These are phyloP conservation scores for Vicia sativa DNA, from an alignment of 306 rosid genomes.

Conservation along the genomic window DNA sequence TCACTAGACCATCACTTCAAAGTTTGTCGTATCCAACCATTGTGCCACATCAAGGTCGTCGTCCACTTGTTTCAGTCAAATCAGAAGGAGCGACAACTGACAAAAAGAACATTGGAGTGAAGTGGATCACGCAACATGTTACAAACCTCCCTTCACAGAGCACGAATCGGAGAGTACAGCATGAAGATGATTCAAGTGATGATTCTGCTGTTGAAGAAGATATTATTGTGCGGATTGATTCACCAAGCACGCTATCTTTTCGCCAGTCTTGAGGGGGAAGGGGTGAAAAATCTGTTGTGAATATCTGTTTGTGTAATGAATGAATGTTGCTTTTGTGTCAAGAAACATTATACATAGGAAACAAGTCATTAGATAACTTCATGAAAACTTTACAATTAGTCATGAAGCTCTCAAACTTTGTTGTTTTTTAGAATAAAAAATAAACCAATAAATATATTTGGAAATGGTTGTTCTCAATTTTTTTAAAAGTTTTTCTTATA, in stretches of 20 bases:
- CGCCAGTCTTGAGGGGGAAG: slow-evolving; percentile 45
- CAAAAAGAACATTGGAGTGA: slow-evolving; percentile 48
- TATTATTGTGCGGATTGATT: slow-evolving; percentile 78
- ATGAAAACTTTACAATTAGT: not conserved
- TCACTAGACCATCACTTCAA: slow-evolving; percentile 41
- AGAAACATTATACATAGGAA: slow-evolving; percentile 17
- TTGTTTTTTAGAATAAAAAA: not conserved
- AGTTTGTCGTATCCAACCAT: slow-evolving; percentile 62
- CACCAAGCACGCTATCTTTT: slow-evolving; percentile 85
- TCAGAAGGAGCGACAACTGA: slow-evolving; percentile 67
- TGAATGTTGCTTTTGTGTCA: slow-evolving; percentile 30
- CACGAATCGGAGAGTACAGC: slow-evolving; percentile 32
- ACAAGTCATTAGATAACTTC: not conserved
- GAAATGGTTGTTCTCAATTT: not conserved
- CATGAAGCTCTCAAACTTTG: not conserved
- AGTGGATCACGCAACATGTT: slow-evolving; percentile 36
- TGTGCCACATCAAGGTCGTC: slow-evolving; percentile 36
- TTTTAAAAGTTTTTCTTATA: not conserved
- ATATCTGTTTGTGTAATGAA: slow-evolving; percentile 29
- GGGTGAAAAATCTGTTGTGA: slow-evolving; percentile 10
- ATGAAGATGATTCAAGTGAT: slow-evolving; percentile 65
- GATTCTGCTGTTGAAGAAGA: slow-evolving; percentile 85
- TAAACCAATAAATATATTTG: not conserved
- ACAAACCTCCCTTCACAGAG: slow-evolving; percentile 38
- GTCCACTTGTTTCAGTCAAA: slow-evolving; percentile 54